These are phyloP conservation scores for Botrytis tulipae DNA, from an alignment of 2,329 filamentous ascomycete species.

Conservation along the genomic window DNA sequence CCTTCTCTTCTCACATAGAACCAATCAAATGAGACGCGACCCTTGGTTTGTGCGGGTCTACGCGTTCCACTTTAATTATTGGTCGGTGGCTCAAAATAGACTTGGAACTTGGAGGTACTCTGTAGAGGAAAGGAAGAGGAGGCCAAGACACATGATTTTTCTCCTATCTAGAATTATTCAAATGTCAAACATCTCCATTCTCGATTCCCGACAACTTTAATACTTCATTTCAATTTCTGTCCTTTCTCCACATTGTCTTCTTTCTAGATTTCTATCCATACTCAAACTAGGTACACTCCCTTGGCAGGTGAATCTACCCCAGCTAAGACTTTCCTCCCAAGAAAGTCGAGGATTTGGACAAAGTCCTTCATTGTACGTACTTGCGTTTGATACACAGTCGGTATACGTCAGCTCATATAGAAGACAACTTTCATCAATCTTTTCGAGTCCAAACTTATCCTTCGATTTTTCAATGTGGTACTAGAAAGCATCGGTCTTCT, in stretches of 20 bases:
- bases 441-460: neutral
- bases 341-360: neutral
- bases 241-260: neutral
- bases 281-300: neutral
- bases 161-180: conserved; percentile 2
- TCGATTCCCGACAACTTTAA: neutral
- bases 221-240: neutral
- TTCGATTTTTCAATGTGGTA: neutral
- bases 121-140: too few species aligned
- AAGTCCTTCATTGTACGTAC: neutral
- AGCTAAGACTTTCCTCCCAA: neutral
- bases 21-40: neutral
- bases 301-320: neutral
- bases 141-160: neutral
- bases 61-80: neutral
- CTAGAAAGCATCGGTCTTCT: neutral
- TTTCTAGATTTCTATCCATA: neutral
- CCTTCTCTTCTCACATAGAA: accelerated
- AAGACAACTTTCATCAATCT: neutral
- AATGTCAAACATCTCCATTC: neutral
- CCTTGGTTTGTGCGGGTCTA: neutral
- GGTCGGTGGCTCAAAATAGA: conserved; percentile 4
- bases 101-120: neutral
- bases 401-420: conserved; percentile 12
- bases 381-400: neutral